Conservation (phyloP, 176 grass and related monocot genomes). For the Elymus sibiricus region DNA sequence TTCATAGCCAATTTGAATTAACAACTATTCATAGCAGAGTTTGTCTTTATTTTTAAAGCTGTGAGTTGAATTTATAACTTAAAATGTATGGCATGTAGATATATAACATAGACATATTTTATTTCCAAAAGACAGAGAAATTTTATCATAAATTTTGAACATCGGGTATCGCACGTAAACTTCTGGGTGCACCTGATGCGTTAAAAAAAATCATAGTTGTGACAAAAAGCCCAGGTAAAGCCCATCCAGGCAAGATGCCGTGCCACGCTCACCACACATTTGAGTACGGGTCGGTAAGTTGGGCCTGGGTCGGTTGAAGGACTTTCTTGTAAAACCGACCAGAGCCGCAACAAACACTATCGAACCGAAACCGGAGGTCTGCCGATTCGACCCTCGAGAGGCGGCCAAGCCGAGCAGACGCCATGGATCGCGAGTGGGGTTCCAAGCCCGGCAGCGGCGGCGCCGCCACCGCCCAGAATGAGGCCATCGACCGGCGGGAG, state of each 20-base stretch:
- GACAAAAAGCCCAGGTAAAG: not conserved
- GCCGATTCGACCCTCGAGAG: not conserved
- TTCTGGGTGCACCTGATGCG: too few species aligned
- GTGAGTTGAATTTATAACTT: too few species aligned
- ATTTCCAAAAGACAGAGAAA: too few species aligned
- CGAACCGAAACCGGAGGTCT: not conserved
- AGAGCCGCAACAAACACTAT: not conserved
- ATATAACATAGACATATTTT: too few species aligned
- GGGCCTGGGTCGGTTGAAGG: not conserved
- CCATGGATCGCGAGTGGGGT: conserved; percentile 97
- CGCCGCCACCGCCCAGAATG: conserved; percentile 84
- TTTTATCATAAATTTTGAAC: too few species aligned
- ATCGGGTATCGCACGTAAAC: too few species aligned
- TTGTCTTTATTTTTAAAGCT: too few species aligned
- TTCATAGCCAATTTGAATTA: too few species aligned
- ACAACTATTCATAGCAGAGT: too few species aligned
- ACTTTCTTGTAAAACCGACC: not conserved
- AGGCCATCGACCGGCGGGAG: conserved; percentile 96
- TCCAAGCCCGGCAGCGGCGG: conserved; percentile 95
- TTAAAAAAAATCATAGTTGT: too few species aligned
- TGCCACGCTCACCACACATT: not conserved
- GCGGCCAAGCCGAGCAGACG: conserved; percentile 16
- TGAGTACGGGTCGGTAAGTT: not conserved
- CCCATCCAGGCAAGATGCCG: not conserved
- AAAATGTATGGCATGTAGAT: too few species aligned